Conservation (phyloP, 257 asterid species). For the Datura wrightii region DNA sequence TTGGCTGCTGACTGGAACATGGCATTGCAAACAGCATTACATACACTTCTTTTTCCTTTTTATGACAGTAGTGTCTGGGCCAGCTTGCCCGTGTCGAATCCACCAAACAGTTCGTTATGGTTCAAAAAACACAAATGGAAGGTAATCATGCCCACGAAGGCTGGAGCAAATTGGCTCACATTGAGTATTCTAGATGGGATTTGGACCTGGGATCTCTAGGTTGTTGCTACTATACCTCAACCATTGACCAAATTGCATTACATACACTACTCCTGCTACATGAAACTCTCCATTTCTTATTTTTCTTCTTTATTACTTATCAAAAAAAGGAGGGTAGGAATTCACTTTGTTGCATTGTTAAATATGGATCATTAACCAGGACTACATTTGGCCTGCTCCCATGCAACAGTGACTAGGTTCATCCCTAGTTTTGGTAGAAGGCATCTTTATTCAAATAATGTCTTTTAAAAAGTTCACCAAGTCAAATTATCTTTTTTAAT, state of each 20-base stretch:
- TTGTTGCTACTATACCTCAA: neutral
- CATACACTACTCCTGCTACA: neutral
- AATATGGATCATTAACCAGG: neutral
- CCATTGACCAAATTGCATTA: neutral
- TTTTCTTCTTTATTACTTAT: neutral
- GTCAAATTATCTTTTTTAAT: neutral
- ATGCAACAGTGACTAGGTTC: neutral
- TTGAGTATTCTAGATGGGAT: neutral
- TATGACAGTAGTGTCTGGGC: neutral
- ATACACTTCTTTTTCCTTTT: neutral
- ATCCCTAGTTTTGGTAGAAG: neutral
- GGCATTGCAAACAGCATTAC: constrained; percentile 17
- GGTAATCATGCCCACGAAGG: constrained; percentile 12
- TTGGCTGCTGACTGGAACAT: constrained; percentile 18
- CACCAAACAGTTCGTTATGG: neutral
- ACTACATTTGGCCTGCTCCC: neutral
- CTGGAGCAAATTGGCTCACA: neutral
- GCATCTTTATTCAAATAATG: constrained; percentile 11
- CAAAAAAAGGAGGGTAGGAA: neutral
- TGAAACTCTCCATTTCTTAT: neutral
- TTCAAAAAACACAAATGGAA: neutral
- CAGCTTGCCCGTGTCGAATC: neutral
- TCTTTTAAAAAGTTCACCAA: neutral
- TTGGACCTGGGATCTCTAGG: neutral
- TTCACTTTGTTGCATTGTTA: neutral